phyloP scores from a whole-genome alignment of 441 rosid genomes.

The Pelargonium cotyledonis region DNA sequence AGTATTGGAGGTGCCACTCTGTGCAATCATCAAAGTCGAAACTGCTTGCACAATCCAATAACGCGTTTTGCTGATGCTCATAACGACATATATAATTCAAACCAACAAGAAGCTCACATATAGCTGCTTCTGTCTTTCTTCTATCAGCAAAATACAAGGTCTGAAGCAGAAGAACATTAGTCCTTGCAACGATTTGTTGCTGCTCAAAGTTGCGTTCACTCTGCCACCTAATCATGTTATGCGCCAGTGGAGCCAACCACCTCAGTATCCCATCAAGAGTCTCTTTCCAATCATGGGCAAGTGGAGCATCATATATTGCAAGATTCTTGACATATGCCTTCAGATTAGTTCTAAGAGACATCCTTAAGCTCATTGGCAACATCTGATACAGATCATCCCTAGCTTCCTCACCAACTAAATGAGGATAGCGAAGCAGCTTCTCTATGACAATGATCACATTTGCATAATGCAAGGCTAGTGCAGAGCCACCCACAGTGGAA shows the following conservation, averaged over 20 bases:
- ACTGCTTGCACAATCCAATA: conserved; percentile 88
- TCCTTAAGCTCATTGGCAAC: conserved; percentile 76
- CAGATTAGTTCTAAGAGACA: conserved; percentile 53
- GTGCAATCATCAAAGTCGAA: conserved; percentile 89
- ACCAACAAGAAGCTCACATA: conserved; percentile 81
- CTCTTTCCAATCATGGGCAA: conserved; percentile 93
- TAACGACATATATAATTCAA: conserved; percentile 91
- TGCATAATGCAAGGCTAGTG: conserved; percentile 82
- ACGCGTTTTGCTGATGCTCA: conserved; percentile 85
- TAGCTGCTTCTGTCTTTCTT: conserved; percentile 67
- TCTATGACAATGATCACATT: conserved; percentile 81
- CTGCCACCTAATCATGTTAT: conserved; percentile 93
- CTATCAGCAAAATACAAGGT: conserved; percentile 88
- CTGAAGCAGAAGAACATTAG: conserved; percentile 81
- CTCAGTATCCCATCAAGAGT: conserved; percentile 59
- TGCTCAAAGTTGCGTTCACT: conserved; percentile 92
- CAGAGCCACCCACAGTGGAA: conserved; percentile 82
- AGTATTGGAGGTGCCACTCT: conserved; percentile 81
- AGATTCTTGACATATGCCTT: conserved; percentile 67
- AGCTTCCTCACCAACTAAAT: conserved; percentile 94
- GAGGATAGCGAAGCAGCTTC: conserved; percentile 86
- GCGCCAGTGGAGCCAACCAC: conserved; percentile 93
- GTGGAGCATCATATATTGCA: conserved; percentile 86
- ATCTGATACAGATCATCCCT: conserved; percentile 90
- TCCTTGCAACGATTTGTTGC: conserved; percentile 68